A percentile compares a stretch with the other conserved stretches of the same genome.
Evolutionary conservation across 441 rosid species (phyloP).

Genomic region (Eruca vesicaria): DNA sequence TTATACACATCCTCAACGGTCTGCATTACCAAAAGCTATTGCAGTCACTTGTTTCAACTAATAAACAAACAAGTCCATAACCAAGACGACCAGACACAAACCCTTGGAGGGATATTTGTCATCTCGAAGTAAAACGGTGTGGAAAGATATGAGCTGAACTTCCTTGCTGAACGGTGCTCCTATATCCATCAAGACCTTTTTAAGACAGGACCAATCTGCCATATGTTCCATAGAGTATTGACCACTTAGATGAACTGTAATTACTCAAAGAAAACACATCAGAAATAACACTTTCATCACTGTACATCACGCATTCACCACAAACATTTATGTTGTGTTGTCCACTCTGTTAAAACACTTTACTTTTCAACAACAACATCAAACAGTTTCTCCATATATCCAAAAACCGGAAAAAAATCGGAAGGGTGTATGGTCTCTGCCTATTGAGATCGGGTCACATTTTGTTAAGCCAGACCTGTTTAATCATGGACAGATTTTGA

Average conservation of each 20-base stretch:
- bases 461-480: background rate
- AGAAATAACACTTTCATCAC: no score
- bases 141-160: slow-evolving; percentile 94
- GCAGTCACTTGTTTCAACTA: background rate
- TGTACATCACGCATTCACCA: no score
- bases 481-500: background rate
- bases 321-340: no score
- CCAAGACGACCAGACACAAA: slow-evolving; percentile 20
- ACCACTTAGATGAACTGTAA: no score
- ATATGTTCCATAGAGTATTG: background rate
- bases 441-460: background rate
- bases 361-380: no score
- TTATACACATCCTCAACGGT: slow-evolving; percentile 91
- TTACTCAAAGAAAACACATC: no score
- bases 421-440: no score
- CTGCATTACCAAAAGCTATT: slow-evolving; percentile 41
- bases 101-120: slow-evolving; percentile 92
- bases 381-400: no score
- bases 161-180: slow-evolving; percentile 80
- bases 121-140: slow-evolving; percentile 96
- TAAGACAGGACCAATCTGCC: background rate
- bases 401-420: no score
- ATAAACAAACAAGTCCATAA: background rate
- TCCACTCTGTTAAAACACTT: no score
- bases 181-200: slow-evolving; percentile 87